Conservation (phyloP, 2,329 filamentous ascomycete genomes). For the Mollisiaceae sp. region DNA sequence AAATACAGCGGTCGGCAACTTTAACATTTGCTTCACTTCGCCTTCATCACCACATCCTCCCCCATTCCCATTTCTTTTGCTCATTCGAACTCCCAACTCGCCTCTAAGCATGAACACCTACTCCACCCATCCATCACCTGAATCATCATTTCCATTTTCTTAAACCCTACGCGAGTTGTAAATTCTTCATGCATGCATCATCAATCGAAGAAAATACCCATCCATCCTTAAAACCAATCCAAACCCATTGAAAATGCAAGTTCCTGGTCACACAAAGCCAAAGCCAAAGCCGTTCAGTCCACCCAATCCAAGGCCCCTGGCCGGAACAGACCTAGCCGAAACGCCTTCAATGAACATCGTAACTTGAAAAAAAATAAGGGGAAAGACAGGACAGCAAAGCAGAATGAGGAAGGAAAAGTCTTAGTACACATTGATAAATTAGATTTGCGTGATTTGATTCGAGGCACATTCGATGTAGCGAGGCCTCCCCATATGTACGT, state of each 20-base stretch:
- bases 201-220: not conserved
- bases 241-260: constrained; percentile 7
- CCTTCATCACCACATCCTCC: not conserved
- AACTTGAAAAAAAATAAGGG: not conserved
- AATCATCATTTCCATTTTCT: not conserved
- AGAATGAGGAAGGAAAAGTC: not conserved
- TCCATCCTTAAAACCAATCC: not conserved
- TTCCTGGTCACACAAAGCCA: not conserved
- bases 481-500: constrained; percentile 6
- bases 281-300: not conserved
- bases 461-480: not conserved
- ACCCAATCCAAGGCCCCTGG: not conserved
- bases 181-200: constrained; percentile 5
- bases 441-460: not conserved
- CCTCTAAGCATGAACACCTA: constrained; percentile 6
- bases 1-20: constrained; percentile 6
- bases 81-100: not conserved
- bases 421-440: constrained; percentile 10
- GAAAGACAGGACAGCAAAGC: not conserved
- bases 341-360: constrained; percentile 5
- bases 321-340: constrained; percentile 1
- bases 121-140: not conserved
- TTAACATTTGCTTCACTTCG: not conserved
- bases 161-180: not conserved
- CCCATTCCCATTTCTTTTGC: not conserved